phyloP scores from a whole-genome alignment of 805 yeast species.

The Isabelozyma rhagii region DNA sequence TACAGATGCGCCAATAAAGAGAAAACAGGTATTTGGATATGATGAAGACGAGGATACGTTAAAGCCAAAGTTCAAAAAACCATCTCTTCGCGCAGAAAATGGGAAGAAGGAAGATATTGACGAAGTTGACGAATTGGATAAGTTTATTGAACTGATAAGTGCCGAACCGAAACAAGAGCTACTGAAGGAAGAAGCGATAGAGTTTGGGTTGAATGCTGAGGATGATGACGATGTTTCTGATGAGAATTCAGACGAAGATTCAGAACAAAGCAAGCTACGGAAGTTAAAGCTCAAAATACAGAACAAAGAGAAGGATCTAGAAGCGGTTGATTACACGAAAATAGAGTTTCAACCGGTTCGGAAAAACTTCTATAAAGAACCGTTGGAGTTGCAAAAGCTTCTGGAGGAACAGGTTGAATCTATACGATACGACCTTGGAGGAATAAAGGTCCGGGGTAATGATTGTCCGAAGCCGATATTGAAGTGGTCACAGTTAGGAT shows the following conservation, averaged over 20 bases:
- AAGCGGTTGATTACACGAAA: slow-evolving; percentile 43
- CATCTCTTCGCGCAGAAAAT: slow-evolving; percentile 4
- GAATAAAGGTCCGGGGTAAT: slow-evolving; percentile 63
- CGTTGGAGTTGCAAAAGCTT: slow-evolving; percentile 47
- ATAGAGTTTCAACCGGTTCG: slow-evolving; percentile 52
- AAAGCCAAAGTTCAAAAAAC: slow-evolving; percentile 18
- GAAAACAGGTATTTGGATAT: slow-evolving; percentile 17
- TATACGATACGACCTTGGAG: slow-evolving; percentile 52
- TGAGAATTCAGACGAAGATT: slow-evolving; percentile 32
- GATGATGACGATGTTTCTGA: slow-evolving; percentile 13
- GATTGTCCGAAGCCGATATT: slow-evolving; percentile 61
- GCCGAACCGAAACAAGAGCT: not conserved
- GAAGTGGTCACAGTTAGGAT: slow-evolving; percentile 80
- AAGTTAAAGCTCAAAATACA: slow-evolving; percentile 38
- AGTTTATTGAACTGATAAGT: slow-evolving; percentile 5
- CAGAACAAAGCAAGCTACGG: slow-evolving; percentile 29
- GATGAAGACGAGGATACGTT: slow-evolving; percentile 25
- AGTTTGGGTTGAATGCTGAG: slow-evolving; percentile 3
- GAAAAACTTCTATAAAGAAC: slow-evolving; percentile 62
- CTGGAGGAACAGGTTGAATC: slow-evolving; percentile 54
- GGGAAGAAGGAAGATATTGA: slow-evolving; percentile 38
- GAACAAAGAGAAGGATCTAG: slow-evolving; percentile 49
- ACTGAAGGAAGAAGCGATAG: slow-evolving; percentile 6
- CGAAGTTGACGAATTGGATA: slow-evolving; percentile 21
- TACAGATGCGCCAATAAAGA: slow-evolving; percentile 2